A percentile compares a stretch with the other conserved stretches of the same genome.
Conservation (phyloP, 495 filamentous ascomycete species). For the Aspergillus funiculosus region DNA sequence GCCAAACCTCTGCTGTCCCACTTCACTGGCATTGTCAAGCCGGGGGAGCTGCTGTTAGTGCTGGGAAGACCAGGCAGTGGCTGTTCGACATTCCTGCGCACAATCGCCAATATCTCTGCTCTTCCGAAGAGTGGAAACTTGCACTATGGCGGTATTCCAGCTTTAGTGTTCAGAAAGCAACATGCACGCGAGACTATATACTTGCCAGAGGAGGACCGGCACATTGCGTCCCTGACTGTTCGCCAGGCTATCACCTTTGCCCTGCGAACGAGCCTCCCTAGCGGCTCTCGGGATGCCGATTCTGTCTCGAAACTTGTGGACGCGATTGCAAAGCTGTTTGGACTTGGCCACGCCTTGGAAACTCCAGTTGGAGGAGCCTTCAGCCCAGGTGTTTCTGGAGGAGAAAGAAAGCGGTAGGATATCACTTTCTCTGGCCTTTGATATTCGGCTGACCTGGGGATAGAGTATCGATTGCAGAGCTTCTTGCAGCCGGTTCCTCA, state of each 20-base stretch:
- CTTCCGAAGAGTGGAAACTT: neutral
- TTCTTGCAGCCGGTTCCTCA: slow-evolving; percentile 52
- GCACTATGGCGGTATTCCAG: neutral
- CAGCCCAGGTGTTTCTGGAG: slow-evolving; percentile 3
- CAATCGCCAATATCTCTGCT: neutral
- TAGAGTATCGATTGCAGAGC: slow-evolving; percentile 58
- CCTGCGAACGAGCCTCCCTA: neutral
- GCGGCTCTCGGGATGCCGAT: neutral
- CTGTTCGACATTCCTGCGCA: slow-evolving; percentile 5
- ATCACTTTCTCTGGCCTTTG: too few relatives aligned
- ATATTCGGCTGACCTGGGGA: too few relatives aligned
- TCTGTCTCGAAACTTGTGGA: neutral
- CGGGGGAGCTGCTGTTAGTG: slow-evolving; percentile 4
- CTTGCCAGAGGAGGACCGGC: neutral
- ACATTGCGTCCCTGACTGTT: slow-evolving; percentile 3
- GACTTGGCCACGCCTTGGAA: neutral
- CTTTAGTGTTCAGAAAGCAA: neutral
- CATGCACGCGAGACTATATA: neutral
- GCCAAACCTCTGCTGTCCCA: neutral
- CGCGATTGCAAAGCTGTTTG: neutral
- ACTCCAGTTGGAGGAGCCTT: slow-evolving; percentile 2
- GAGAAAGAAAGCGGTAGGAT: slow-evolving; percentile 5
- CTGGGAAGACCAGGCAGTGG: slow-evolving; percentile 4
- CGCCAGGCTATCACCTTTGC: slow-evolving; percentile 6
- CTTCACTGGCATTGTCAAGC: slow-evolving; percentile 4